Percentiles rank a stretch among this genome's conserved stretches.
Evolutionary conservation across 768 basidiomycete species (phyloP).

Genomic region (Chalciporus sphaerocephalus): DNA sequence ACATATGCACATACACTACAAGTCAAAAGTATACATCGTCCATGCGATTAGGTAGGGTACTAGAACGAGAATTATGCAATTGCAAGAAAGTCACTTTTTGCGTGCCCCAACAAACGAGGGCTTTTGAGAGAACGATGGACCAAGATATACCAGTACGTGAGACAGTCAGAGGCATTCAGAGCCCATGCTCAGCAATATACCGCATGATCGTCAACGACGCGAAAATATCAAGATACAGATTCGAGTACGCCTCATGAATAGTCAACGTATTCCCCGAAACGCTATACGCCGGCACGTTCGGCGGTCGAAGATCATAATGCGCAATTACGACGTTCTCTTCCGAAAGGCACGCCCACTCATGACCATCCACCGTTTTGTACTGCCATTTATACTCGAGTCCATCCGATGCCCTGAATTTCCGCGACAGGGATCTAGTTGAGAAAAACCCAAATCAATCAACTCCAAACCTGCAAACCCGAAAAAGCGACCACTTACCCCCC

Average conservation of each 20-base stretch:
- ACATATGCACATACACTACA: neutral
- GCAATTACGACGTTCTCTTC: slow-evolving; percentile 55
- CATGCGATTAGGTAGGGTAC: neutral
- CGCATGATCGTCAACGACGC: slow-evolving; percentile 62
- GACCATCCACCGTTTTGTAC: slow-evolving; percentile 47
- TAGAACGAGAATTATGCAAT: neutral
- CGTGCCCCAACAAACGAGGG: neutral
- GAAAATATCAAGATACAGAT: slow-evolving; percentile 39
- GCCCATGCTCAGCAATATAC: slow-evolving; percentile 50
- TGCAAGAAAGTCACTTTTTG: neutral
- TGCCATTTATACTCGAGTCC: slow-evolving; percentile 71
- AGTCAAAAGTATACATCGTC: neutral
- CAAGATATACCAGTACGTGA: too few species aligned
- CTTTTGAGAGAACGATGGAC: neutral
- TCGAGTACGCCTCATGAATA: slow-evolving; percentile 51
- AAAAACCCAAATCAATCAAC: too few species aligned
- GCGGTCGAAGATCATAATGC: slow-evolving; percentile 59
- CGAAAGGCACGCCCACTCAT: slow-evolving; percentile 72
- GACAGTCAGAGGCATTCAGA: slow-evolving; percentile 29
- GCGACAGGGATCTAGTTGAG: slow-evolving; percentile 57
- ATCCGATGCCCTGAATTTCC: slow-evolving; percentile 67
- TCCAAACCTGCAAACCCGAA: too few species aligned
- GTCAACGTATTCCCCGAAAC: slow-evolving; percentile 62
- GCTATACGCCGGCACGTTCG: slow-evolving; percentile 50
- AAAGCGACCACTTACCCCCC: too few species aligned